A percentile compares a stretch with the other conserved stretches of the same genome.
phyloP scores from a whole-genome alignment of 768 basidiomycete species.

The Tubosaeta sp. region DNA sequence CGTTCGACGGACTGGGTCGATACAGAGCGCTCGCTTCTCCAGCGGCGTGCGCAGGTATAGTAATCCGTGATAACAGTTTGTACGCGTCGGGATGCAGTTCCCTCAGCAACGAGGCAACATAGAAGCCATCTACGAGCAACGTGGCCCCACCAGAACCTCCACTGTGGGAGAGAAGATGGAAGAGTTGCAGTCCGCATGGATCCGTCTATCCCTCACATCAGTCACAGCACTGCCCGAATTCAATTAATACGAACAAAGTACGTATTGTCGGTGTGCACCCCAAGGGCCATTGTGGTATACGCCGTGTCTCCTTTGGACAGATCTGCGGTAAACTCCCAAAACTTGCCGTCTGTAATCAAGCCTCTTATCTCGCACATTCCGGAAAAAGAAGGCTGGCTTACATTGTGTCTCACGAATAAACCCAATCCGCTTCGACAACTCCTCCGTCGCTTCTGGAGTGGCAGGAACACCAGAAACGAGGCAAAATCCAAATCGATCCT shows the following conservation, averaged over 20 bases:
- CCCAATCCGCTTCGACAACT: conserved; percentile 68
- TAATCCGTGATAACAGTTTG: conserved; percentile 58
- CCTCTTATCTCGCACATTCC: conserved; percentile 31
- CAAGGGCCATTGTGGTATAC: conserved; percentile 84
- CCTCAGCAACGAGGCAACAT: conserved; percentile 77
- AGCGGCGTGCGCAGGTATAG: conserved; percentile 82
- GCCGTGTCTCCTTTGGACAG: conserved; percentile 90
- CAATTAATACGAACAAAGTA: conserved; percentile 36
- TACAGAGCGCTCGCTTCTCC: conserved; percentile 65
- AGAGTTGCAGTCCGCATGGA: conserved; percentile 92
- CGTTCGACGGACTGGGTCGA: conserved; percentile 49
- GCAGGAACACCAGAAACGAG: conserved; percentile 78
- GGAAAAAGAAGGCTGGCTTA: conserved; percentile 17
- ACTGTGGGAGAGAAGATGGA: conserved; percentile 85
- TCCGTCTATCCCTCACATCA: conserved; percentile 57
- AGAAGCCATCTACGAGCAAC: conserved; percentile 94
- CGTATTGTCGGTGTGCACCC: conserved; percentile 77
- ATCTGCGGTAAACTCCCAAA: conserved; percentile 97
- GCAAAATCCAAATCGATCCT: conserved; percentile 89
- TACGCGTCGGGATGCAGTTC: conserved; percentile 70
- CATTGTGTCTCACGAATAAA: conserved; percentile 88
- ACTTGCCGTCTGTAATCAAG: conserved; percentile 69
- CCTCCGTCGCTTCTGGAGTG: conserved; percentile 81
- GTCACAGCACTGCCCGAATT: conserved; percentile 3
- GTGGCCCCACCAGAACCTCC: conserved; percentile 82